Percentiles rank a stretch among this genome's conserved stretches.
Evolutionary conservation across 1,284 basidiomycete species (phyloP).

Genomic region (Apiotrichum veenhuisii): DNA sequence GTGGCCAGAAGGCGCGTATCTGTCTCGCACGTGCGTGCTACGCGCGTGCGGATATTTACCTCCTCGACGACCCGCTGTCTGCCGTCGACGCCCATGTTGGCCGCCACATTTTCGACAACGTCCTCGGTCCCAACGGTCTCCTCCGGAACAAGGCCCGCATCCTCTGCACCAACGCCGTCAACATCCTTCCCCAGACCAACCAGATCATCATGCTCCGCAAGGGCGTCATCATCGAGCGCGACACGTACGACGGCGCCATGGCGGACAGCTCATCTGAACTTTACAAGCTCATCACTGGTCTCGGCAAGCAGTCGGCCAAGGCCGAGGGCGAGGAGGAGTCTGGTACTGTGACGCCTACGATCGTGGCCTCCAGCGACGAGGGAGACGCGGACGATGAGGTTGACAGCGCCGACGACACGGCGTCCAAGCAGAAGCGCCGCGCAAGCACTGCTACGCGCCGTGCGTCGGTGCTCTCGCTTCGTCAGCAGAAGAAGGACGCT

Average conservation of each 20-base stretch:
- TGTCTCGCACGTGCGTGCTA: slow-evolving; percentile 57
- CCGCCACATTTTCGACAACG: slow-evolving; percentile 65
- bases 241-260: slow-evolving; percentile 65
- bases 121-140: slow-evolving; percentile 83
- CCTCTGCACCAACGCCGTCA: slow-evolving; percentile 79
- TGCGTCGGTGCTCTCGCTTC: slow-evolving; percentile 44
- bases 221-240: slow-evolving; percentile 78
- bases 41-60: slow-evolving; percentile 59
- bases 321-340: slow-evolving; percentile 50
- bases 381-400: slow-evolving; percentile 26
- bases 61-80: slow-evolving; percentile 57
- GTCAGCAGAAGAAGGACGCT: slow-evolving; percentile 47
- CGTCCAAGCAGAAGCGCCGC: slow-evolving; percentile 36
- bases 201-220: slow-evolving; percentile 73
- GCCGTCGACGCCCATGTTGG: slow-evolving; percentile 69
- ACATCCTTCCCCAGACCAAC: slow-evolving; percentile 77
- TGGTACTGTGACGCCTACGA: slow-evolving; percentile 48
- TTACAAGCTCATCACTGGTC: slow-evolving; percentile 65
- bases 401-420: slow-evolving; percentile 32
- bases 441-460: slow-evolving; percentile 38
- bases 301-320: slow-evolving; percentile 52
- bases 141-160: slow-evolving; percentile 81
- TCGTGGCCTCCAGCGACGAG: slow-evolving; percentile 18
- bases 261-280: slow-evolving; percentile 65
- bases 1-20: slow-evolving; percentile 63